phyloP scores from a whole-genome alignment of 768 basidiomycete genomes.

The Phanerodontia chrysosporium region DNA sequence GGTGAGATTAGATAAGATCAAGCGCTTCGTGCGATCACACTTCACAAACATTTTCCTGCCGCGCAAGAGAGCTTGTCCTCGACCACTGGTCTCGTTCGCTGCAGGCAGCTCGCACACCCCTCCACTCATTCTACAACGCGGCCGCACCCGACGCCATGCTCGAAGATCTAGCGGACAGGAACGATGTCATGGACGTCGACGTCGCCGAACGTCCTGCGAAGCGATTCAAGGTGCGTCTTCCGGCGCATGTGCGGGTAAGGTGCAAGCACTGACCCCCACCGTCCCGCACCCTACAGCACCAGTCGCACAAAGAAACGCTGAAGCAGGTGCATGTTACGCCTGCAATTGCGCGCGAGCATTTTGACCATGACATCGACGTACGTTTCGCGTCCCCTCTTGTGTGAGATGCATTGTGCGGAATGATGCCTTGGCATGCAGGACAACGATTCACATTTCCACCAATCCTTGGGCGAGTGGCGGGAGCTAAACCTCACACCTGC shows the following conservation, averaged over 20 bases:
- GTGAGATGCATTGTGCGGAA: no score
- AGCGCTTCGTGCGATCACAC: background rate
- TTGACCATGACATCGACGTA: constrained; percentile 59
- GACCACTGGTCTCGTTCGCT: background rate
- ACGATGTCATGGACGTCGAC: constrained; percentile 3
- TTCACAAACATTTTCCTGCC: constrained; percentile 5
- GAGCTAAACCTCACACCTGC: constrained; percentile 77
- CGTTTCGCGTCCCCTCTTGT: constrained; percentile 4
- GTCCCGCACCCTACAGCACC: constrained; percentile 42
- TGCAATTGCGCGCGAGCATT: constrained; percentile 43
- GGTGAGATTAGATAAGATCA: constrained; percentile 1
- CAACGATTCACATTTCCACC: constrained; percentile 73
- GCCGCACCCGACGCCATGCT: background rate
- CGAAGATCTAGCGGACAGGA: background rate
- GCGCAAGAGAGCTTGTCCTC: background rate
- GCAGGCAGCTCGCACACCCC: background rate
- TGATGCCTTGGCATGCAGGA: constrained; percentile 45
- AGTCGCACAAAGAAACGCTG: constrained; percentile 64
- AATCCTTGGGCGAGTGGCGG: constrained; percentile 68
- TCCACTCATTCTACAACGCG: background rate
- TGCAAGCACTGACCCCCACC: no score
- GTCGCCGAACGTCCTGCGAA: constrained; percentile 14
- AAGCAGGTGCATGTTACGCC: constrained; percentile 73
- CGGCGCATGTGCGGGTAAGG: no score
- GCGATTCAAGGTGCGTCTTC: constrained; percentile 23